Percentiles rank a stretch among this genome's conserved stretches.
These are phyloP conservation scores for Vigna radiata DNA, from an alignment of 306 rosid species.

Conservation along the genomic window DNA sequence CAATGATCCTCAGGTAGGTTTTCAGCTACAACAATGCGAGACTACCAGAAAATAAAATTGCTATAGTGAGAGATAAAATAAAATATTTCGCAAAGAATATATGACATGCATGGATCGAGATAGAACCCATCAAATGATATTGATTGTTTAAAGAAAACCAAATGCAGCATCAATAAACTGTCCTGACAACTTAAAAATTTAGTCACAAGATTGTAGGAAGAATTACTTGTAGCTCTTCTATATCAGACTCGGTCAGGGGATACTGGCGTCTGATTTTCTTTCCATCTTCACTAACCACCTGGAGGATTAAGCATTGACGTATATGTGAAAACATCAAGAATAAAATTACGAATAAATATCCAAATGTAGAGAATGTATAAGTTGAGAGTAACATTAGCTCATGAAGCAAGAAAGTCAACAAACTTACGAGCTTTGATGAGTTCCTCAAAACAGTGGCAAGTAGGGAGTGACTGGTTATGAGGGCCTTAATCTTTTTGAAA, in stretches of 20 bases:
- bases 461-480: constrained; percentile 72
- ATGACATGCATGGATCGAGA: constrained; percentile 4
- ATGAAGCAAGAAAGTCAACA: constrained; percentile 32
- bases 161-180: constrained; percentile 32
- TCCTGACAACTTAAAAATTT: constrained; percentile 25
- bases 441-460: constrained; percentile 85
- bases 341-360: constrained; percentile 22
- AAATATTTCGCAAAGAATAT: constrained; percentile 30
- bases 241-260: constrained; percentile 75
- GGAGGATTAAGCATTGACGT: constrained; percentile 46
- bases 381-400: background rate
- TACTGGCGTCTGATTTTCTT: constrained; percentile 85
- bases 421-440: constrained; percentile 92
- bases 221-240: constrained; percentile 94
- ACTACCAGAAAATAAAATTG: constrained; percentile 53
- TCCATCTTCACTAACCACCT: constrained; percentile 95
- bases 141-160: constrained; percentile 30
- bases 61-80: constrained; percentile 31
- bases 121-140: constrained; percentile 18
- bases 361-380: constrained; percentile 4
- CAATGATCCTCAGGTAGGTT: constrained; percentile 99
- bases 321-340: constrained; percentile 26
- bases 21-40: constrained; percentile 93
- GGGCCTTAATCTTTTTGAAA: constrained; percentile 98
- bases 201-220: constrained; percentile 32